Evolutionary conservation across 2,329 filamentous ascomycete species (phyloP), one percentile per base, ranked within the genome.

Genomic region (Cladosporium austrohemisphaericum): DNA sequence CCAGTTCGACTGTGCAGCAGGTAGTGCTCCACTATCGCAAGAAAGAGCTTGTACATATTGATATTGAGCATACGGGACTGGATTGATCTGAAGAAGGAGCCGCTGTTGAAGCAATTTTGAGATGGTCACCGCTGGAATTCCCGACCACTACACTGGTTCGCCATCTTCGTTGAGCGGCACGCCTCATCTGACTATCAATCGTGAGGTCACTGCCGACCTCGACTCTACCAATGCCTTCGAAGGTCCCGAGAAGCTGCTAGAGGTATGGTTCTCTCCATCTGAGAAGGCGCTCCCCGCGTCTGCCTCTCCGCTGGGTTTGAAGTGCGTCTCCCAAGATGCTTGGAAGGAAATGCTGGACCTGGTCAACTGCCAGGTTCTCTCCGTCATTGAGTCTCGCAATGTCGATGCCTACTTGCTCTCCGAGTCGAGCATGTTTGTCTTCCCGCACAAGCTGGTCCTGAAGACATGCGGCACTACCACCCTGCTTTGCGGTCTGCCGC

Each of bases 371-470:
- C 93, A 98, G 75, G 90, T 98, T 49, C 78, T 98, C 49, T 98
- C 93, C 3, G 86, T 95, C 55, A 81, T 98, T 56, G 85, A 92
- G 66, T 95, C 92, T 19, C 90, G 95, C 56, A 85, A 92, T 65
- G 86, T 97, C 61, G 93, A 98, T 66, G 92, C 93, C 57, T 98
- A 98, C 67, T 82, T 98, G 5, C 79, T 98, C 49, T 98, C 93
- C 55, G 93, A 98, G 74, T 97, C 93, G 32, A 97, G 93, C 86
- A 95, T 98, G 91, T 98, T 98, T 68, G 89, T 98, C 61, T 98
- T 95, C 71, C 90, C 91, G n/a, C 93, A 98, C 80, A 98, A 98
- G 78, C 80, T 98, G 56, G 95, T 98, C 53, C 77, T 98, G 59
- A 98, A 98, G 81, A 98, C 93, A 6, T 98, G 93, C 64, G 93